Percentiles rank a stretch among this genome's conserved stretches.
Evolutionary conservation across 805 yeast species (phyloP).

Genomic region (Phaffomyces opuntiae): DNA sequence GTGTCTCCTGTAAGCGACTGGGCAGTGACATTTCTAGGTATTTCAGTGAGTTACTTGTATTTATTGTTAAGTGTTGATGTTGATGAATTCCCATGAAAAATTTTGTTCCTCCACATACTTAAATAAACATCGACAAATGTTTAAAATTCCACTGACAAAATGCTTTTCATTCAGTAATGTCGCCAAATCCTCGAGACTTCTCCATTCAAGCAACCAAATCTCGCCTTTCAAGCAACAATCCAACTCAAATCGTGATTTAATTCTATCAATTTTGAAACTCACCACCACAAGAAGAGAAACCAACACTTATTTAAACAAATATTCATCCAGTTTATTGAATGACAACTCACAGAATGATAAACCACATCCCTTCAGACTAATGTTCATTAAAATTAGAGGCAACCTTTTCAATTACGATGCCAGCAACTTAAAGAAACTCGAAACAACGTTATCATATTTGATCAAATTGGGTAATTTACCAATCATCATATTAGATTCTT

Average conservation of each 20-base stretch:
- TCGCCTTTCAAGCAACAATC: conserved; percentile 14
- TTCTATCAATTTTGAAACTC: conserved; percentile 77
- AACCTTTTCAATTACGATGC: conserved; percentile 12
- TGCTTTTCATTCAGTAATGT: too few species aligned
- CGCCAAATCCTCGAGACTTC: not conserved
- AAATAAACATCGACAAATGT: not conserved
- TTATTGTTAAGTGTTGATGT: not conserved
- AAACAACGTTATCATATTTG: conserved; percentile 16
- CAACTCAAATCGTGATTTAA: conserved; percentile 55
- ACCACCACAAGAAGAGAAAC: conserved; percentile 95
- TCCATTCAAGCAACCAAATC: not conserved
- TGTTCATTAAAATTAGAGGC: conserved; percentile 24
- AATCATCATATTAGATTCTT: conserved; percentile 17
- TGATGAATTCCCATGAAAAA: not conserved
- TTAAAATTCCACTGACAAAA: not conserved
- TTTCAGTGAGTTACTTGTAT: too few species aligned
- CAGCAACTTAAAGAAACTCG: conserved; percentile 11
- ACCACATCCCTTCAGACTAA: conserved; percentile 24
- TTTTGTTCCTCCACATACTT: not conserved
- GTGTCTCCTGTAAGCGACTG: conserved; percentile 39
- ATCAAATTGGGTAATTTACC: conserved; percentile 19
- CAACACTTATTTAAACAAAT: conserved; percentile 66
- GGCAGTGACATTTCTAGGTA: not conserved
- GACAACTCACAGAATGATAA: conserved; percentile 1
- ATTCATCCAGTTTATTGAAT: conserved; percentile 31